phyloP scores from a whole-genome alignment of 164 flowering plant species.

The Cinnamomum micranthum region DNA sequence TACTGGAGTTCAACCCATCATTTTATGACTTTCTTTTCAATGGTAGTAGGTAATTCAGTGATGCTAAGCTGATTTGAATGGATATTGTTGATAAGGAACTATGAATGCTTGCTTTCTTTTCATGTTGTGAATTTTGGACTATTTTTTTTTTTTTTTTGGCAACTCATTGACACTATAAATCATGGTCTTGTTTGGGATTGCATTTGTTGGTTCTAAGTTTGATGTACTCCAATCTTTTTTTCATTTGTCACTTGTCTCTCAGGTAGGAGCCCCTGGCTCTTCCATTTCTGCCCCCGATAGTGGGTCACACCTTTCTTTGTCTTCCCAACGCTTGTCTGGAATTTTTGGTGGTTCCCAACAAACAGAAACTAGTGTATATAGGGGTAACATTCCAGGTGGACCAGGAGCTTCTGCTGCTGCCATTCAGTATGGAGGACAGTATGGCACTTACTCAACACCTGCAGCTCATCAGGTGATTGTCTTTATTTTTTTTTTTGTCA shows the following conservation, averaged over 20 bases:
- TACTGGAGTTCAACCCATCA: too few species aligned
- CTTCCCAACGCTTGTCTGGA: conserved; percentile 48
- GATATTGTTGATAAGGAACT: too few species aligned
- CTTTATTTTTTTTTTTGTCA: neutral
- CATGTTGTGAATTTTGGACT: neutral
- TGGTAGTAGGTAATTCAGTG: too few species aligned
- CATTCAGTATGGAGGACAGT: conserved; percentile 74
- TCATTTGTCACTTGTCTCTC: neutral
- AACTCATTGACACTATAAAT: too few species aligned
- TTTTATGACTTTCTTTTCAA: too few species aligned
- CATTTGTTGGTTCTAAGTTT: neutral
- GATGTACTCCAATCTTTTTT: too few species aligned
- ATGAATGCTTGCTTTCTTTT: too few species aligned
- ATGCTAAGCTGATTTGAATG: too few species aligned
- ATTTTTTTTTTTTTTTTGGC: too few species aligned
- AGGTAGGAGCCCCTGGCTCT: conserved; percentile 25
- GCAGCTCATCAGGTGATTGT: conserved; percentile 55
- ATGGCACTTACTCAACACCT: conserved; percentile 59
- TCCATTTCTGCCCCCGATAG: neutral
- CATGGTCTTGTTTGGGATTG: too few species aligned
- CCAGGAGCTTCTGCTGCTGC: conserved; percentile 30
- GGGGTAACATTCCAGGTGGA: conserved; percentile 28
- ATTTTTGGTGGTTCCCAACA: conserved; percentile 57
- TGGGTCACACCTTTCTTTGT: conserved; percentile 21
- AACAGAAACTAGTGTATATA: conserved; percentile 57